Conservation (phyloP, 148 eudicot species). For the Chenopodium berlandieri region DNA sequence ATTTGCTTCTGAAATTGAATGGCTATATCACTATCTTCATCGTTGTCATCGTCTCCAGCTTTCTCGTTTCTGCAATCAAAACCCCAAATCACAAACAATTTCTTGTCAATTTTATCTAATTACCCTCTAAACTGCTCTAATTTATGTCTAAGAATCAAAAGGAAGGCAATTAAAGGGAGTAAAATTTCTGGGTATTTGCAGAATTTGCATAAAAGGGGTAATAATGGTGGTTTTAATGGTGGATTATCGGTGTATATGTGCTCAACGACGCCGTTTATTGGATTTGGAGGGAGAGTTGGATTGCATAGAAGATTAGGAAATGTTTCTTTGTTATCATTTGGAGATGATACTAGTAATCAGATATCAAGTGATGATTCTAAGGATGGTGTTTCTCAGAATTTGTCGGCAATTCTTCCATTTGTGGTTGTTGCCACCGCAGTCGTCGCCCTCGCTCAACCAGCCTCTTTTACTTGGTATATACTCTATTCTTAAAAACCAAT, state of each 20-base stretch:
- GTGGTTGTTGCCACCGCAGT: slow-evolving; percentile 88
- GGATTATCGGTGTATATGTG: slow-evolving; percentile 41
- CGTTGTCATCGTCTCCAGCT: neutral
- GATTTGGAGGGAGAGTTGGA: slow-evolving; percentile 76
- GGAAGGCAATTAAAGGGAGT: neutral
- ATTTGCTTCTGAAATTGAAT: neutral
- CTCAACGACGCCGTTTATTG: slow-evolving; percentile 66
- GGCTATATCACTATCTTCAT: slow-evolving; percentile 11
- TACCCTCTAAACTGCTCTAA: slow-evolving; percentile 16
- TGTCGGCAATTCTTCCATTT: slow-evolving; percentile 84
- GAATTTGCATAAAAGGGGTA: slow-evolving; percentile 7
- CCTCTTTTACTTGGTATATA: slow-evolving; percentile 78
- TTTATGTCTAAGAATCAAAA: neutral
- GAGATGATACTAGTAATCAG: slow-evolving; percentile 24
- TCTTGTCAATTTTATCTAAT: neutral
- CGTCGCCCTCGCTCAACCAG: slow-evolving; percentile 75
- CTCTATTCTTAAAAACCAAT: neutral
- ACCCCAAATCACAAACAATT: slow-evolving; percentile 27
- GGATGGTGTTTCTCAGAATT: slow-evolving; percentile 52
- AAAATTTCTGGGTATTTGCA: slow-evolving; percentile 22
- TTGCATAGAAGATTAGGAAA: slow-evolving; percentile 69
- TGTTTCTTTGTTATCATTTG: slow-evolving; percentile 65
- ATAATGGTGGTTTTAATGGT: slow-evolving; percentile 25
- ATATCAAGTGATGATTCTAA: slow-evolving; percentile 22
- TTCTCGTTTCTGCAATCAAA: slow-evolving; percentile 30